phyloP scores from a whole-genome alignment of 2,329 filamentous ascomycete genomes.

The Pseudovirgaria hyperparasitica region DNA sequence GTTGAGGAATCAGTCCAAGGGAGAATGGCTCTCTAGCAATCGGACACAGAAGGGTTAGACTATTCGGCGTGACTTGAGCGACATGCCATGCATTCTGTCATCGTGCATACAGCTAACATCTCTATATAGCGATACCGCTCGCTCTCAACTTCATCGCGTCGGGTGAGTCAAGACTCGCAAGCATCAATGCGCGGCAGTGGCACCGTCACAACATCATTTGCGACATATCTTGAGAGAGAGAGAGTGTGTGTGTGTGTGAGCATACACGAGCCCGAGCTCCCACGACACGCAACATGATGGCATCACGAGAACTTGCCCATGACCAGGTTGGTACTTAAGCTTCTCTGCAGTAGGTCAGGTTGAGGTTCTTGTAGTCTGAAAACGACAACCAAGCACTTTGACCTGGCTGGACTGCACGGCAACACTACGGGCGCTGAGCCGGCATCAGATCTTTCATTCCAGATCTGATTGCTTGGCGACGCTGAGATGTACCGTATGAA shows the following conservation, averaged over 20 bases:
- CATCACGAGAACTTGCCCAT: slow-evolving; percentile 7
- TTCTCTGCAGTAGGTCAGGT: slow-evolving; percentile 15
- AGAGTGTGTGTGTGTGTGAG: too few species aligned
- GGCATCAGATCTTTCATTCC: slow-evolving; percentile 4
- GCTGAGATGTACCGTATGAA: slow-evolving; percentile 94
- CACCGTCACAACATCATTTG: slow-evolving; percentile 33
- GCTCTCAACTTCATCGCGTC: slow-evolving; percentile 85
- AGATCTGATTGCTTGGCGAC: slow-evolving; percentile 34
- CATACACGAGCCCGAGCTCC: too few species aligned
- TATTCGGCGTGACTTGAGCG: slow-evolving; percentile 5
- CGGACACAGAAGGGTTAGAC: slow-evolving; percentile 77
- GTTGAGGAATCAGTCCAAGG: slow-evolving; percentile 50
- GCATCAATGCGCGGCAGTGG: slow-evolving; percentile 45
- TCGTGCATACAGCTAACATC: slow-evolving; percentile 18
- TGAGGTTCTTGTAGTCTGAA: slow-evolving; percentile 6
- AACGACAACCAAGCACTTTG: slow-evolving; percentile 7
- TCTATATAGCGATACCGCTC: slow-evolving; percentile 54
- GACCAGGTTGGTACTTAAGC: slow-evolving; percentile 28
- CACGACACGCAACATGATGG: slow-evolving; percentile 3
- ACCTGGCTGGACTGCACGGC: too few species aligned
- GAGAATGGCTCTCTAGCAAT: slow-evolving; percentile 62
- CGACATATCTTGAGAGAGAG: slow-evolving; percentile 3
- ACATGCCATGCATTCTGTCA: slow-evolving; percentile 1
- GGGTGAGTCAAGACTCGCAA: slow-evolving; percentile 54
- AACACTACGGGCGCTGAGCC: slow-evolving; percentile 80